phyloP scores from a whole-genome alignment of 768 basidiomycete genomes.

The Rhodotorula paludigena region DNA sequence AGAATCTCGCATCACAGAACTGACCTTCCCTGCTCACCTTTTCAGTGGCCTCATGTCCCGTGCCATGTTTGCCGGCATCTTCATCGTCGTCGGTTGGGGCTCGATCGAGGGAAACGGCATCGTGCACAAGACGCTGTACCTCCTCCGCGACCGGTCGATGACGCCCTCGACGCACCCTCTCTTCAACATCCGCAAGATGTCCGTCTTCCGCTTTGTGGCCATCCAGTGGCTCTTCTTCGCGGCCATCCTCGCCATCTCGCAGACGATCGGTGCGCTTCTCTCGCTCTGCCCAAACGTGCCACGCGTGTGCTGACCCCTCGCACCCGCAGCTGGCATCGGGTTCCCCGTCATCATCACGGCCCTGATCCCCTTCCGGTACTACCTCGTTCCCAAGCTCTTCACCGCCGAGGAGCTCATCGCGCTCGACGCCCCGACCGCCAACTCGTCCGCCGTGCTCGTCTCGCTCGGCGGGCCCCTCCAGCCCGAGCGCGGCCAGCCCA shows the following conservation, averaged over 20 bases:
- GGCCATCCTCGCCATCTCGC: constrained; percentile 81
- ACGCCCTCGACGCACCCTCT: constrained; percentile 65
- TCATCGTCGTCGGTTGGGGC: constrained; percentile 66
- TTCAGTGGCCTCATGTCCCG: constrained; percentile 63
- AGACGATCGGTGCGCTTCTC: constrained; percentile 65
- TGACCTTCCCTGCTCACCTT: background rate
- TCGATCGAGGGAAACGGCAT: constrained; percentile 77
- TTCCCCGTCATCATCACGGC: constrained; percentile 84
- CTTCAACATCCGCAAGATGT: constrained; percentile 64
- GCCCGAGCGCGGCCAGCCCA: constrained; percentile 15
- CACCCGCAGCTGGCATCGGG: constrained; percentile 67
- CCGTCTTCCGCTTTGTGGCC: constrained; percentile 65
- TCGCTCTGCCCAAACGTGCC: background rate
- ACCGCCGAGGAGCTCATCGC: constrained; percentile 70
- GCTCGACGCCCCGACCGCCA: constrained; percentile 82
- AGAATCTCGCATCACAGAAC: background rate
- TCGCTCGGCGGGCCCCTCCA: constrained; percentile 40
- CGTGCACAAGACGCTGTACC: constrained; percentile 70
- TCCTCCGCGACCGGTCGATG: constrained; percentile 65
- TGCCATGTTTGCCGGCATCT: constrained; percentile 48
- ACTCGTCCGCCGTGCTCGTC: constrained; percentile 41
- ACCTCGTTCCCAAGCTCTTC: constrained; percentile 66
- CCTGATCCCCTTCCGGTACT: constrained; percentile 68
- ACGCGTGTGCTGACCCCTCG: background rate
- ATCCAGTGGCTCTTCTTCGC: constrained; percentile 80